These are phyloP conservation scores for Piromyces finnis DNA, from an alignment of 192 early-diverging fungal genomes.

Conservation along the genomic window DNA sequence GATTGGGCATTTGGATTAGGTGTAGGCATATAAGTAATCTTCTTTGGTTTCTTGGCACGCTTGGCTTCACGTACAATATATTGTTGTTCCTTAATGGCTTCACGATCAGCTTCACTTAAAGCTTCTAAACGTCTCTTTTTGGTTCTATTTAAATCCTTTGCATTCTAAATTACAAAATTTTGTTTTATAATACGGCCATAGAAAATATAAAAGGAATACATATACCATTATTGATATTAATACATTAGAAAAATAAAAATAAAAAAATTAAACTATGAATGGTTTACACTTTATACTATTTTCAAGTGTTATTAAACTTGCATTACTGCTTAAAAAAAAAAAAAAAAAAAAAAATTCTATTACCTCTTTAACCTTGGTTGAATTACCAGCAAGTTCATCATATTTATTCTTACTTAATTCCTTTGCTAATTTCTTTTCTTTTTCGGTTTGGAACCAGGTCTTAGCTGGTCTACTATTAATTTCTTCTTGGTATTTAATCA, in stretches of 20 bases:
- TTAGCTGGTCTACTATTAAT: constrained; percentile 73
- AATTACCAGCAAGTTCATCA: not conserved
- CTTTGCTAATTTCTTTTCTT: constrained; percentile 52
- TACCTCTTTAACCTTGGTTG: not conserved
- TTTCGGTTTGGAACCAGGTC: constrained; percentile 84
- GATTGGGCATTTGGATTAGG: not conserved
- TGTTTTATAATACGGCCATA: no score
- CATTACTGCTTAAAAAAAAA: no score
- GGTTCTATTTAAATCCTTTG: not conserved
- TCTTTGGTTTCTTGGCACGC: not conserved
- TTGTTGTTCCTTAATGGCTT: not conserved
- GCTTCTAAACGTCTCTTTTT: not conserved
- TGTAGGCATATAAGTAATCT: not conserved
- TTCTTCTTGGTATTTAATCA: constrained; percentile 66
- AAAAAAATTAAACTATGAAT: no score
- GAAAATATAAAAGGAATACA: no score
- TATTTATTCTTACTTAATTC: constrained; percentile 3
- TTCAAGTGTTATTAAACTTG: no score
- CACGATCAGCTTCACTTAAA: not conserved
- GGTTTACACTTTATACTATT: no score
- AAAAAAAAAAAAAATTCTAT: not conserved
- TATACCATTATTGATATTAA: no score
- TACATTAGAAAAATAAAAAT: no score
- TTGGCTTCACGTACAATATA: not conserved
- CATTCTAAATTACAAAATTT: no score